Conservation (phyloP, 805 yeast species). For the Dipodascopsis tothii region DNA sequence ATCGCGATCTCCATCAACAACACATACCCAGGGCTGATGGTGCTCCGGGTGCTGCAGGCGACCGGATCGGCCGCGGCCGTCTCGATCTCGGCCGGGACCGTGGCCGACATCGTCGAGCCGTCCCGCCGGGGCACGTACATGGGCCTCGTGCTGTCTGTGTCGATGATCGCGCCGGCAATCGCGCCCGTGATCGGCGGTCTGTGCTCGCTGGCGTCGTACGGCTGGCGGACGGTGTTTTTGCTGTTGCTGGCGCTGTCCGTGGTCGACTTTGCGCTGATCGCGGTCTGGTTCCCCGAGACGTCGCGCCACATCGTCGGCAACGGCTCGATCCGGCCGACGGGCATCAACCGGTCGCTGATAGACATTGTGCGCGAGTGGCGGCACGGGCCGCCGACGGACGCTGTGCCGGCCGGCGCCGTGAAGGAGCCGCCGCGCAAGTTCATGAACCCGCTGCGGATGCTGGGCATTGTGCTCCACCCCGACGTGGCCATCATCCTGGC, state of each 20-base stretch:
- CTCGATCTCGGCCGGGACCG: constrained; percentile 59
- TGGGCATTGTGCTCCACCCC: constrained; percentile 1
- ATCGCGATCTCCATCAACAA: constrained; percentile 56
- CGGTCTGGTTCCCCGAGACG: constrained; percentile 63
- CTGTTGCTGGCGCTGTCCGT: constrained; percentile 63
- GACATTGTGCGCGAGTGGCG: neutral
- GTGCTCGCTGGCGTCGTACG: constrained; percentile 36
- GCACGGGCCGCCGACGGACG: neutral
- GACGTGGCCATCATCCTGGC: constrained; percentile 5
- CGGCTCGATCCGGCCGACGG: constrained; percentile 52
- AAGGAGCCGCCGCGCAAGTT: neutral
- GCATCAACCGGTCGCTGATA: constrained; percentile 3
- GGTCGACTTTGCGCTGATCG: constrained; percentile 29
- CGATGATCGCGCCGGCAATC: constrained; percentile 65
- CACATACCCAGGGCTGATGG: constrained; percentile 49
- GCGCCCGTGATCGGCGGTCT: constrained; percentile 67
- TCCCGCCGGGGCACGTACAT: constrained; percentile 63
- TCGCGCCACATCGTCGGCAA: constrained; percentile 66
- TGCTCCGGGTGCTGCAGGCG: constrained; percentile 69
- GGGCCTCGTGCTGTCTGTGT: constrained; percentile 58
- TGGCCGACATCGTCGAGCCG: constrained; percentile 65
- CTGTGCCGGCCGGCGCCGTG: neutral
- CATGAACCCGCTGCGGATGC: constrained; percentile 3
- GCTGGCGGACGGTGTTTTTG: constrained; percentile 78
- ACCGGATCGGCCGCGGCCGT: constrained; percentile 69